A percentile compares a stretch with the other conserved stretches of the same genome.
phyloP scores from a whole-genome alignment of 768 basidiomycete genomes.

The Tulasnella sp. region DNA sequence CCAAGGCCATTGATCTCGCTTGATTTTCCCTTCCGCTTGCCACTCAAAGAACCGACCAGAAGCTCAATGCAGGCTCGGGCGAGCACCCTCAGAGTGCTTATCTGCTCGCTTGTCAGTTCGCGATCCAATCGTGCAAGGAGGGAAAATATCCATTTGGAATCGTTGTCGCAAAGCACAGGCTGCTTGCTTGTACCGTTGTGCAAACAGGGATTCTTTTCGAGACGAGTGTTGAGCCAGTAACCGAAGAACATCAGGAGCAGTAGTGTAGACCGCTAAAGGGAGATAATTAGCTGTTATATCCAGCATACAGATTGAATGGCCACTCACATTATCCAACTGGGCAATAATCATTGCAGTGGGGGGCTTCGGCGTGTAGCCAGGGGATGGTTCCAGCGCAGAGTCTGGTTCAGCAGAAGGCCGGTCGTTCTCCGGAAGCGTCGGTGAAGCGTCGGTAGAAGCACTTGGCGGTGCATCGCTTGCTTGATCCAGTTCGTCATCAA shows the following conservation, averaged over 20 bases:
- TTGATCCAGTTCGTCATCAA: conserved; percentile 3
- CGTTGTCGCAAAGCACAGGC: conserved; percentile 17
- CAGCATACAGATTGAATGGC: background rate
- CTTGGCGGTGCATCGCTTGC: background rate
- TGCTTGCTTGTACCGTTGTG: background rate
- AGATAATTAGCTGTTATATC: background rate
- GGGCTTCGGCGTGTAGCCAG: conserved; percentile 12
- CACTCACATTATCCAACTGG: conserved; percentile 21
- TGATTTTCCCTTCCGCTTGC: conserved; percentile 8
- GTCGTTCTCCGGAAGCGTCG: background rate
- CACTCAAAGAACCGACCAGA: conserved; percentile 13
- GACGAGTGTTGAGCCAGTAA: conserved; percentile 21
- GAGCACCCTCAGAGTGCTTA: conserved; percentile 24
- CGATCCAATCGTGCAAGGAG: conserved; percentile 26
- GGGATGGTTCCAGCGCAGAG: background rate
- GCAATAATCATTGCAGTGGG: conserved; percentile 10
- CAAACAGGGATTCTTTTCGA: conserved; percentile 3
- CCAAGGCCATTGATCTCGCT: background rate
- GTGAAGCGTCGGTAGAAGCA: background rate
- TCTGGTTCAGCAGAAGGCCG: background rate
- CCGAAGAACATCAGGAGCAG: conserved; percentile 23
- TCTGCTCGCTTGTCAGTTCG: conserved; percentile 19
- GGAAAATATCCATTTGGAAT: conserved; percentile 27
- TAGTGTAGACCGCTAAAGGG: background rate
- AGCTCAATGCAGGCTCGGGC: conserved; percentile 25